Base-by-base conservation (phyloP, 371 early-diverging fungal genomes). In the Rhizopus stolonifer region DNA sequence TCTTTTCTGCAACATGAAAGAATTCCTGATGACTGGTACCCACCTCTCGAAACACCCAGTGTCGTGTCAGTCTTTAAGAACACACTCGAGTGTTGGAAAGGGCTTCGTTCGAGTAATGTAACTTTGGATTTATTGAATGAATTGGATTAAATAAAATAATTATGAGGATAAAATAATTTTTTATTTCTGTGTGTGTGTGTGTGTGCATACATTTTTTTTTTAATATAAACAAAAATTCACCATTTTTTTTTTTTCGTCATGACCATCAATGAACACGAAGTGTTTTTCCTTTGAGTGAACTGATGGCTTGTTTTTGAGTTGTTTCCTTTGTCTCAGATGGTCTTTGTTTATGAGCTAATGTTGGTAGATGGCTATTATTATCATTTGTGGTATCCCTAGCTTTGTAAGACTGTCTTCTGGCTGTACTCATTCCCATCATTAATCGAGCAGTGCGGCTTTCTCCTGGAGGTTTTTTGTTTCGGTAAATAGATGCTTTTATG, bases 371-470 rank as follows among this genome's bases (percentile, higher is more conserved):
- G 18, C 45, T 43, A 10, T 10, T 29, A 10, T 29, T 29, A 14
- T 26, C 18, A 10, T 40, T 23, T 13, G 13, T 49, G 39, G 52
- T 49, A 31, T 58, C 64, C 47, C 55, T 48, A 33, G 49, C 34
- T 39, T 43, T 46, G 23, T 32, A 58, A 9, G 64, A 49, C 23
- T 67, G 61, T 22, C 62, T 56, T 26, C 68, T 56, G 0, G 64
- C 66, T 6, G 75, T 67, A 24, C 75, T 74, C 7, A 74, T 58
- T 0, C 75, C 75, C 69, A 71, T 65, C 67, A 67, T 71, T 21
- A 74, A 48, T 34, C 75, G 60, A 14, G 69, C 69, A 9, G 75
- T 74, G 6, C 75, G 64, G 21, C 61, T 60, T 26, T 74, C 71
- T 15, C 69, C 65, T 7, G 64, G 56, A n/a, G 69, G 67, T 7